Evolutionary conservation across 2,329 filamentous ascomycete genomes (phyloP).

Genomic region (Aspergillus texensis): DNA sequence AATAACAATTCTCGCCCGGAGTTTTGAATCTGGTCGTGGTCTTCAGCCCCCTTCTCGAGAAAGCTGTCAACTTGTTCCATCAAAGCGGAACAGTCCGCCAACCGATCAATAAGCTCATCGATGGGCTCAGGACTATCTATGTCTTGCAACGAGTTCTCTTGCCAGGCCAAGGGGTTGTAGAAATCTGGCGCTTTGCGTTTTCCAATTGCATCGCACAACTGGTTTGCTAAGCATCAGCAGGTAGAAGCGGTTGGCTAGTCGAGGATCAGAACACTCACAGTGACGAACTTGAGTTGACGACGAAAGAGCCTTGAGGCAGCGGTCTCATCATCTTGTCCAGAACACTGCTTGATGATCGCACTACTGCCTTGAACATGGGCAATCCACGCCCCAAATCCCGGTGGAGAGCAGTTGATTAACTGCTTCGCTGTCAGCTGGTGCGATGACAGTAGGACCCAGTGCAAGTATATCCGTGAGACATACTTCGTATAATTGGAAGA

Average conservation of each 20-base stretch:
- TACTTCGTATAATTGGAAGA: constrained; percentile 28
- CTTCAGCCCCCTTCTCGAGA: constrained; percentile 2
- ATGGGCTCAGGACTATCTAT: constrained; percentile 16
- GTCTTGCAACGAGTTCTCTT: background rate
- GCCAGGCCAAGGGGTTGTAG: constrained; percentile 17
- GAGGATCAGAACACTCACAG: constrained; percentile 11
- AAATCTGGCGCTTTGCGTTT: constrained; percentile 20
- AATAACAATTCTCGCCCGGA: constrained; percentile 15
- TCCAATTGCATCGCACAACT: constrained; percentile 23
- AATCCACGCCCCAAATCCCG: constrained; percentile 26
- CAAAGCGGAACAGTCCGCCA: constrained; percentile 21
- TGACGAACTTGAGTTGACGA: constrained; percentile 26
- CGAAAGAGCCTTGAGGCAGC: constrained; percentile 20
- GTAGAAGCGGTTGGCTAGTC: background rate
- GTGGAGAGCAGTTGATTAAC: constrained; percentile 24
- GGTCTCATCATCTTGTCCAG: constrained; percentile 6
- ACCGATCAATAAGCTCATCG: constrained; percentile 21
- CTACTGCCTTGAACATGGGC: constrained; percentile 27
- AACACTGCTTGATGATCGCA: constrained; percentile 18
- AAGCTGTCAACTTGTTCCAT: constrained; percentile 22
- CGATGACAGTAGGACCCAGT: background rate
- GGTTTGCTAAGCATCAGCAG: constrained; percentile 8
- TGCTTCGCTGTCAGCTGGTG: constrained; percentile 8
- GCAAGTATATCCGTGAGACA: background rate
- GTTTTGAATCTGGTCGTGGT: background rate